Percentiles rank a stretch among this genome's conserved stretches.
Evolutionary conservation across 352 stramenopile species (phyloP).

Genomic region (Phytophthora brassicae): DNA sequence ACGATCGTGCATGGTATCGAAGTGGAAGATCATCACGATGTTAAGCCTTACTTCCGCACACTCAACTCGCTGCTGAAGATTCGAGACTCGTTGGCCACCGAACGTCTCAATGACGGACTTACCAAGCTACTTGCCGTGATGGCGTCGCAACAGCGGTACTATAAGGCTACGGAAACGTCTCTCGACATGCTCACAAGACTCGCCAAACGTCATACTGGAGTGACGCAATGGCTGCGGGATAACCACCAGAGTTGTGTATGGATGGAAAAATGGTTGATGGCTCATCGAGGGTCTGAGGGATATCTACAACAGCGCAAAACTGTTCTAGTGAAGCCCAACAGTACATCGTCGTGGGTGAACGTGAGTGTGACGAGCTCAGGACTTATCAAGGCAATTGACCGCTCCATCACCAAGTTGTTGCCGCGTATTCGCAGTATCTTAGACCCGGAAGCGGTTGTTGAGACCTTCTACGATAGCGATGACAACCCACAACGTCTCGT

Average conservation of each 20-base stretch:
- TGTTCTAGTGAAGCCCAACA: constrained; percentile 85
- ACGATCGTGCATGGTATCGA: constrained; percentile 78
- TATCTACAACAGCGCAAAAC: constrained; percentile 77
- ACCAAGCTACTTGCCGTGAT: constrained; percentile 77
- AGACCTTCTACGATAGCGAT: constrained; percentile 90
- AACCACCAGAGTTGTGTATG: constrained; percentile 69
- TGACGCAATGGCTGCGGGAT: constrained; percentile 65
- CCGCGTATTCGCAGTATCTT: constrained; percentile 58
- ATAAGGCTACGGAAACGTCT: constrained; percentile 84
- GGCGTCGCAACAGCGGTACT: constrained; percentile 84
- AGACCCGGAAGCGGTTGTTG: constrained; percentile 37
- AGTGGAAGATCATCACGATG: constrained; percentile 78
- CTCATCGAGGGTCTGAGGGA: constrained; percentile 62
- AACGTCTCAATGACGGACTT: constrained; percentile 70
- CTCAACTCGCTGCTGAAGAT: constrained; percentile 81
- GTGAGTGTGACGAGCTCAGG: constrained; percentile 55
- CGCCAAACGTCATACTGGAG: constrained; percentile 70
- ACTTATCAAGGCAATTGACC: constrained; percentile 66
- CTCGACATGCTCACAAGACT: constrained; percentile 86
- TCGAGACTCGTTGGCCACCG: constrained; percentile 59
- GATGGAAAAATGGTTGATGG: constrained; percentile 84
- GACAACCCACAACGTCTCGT: constrained; percentile 85
- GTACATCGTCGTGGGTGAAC: constrained; percentile 79
- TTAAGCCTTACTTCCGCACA: constrained; percentile 90
- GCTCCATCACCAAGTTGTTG: constrained; percentile 57